Percentiles rank a stretch among this genome's conserved stretches.
Evolutionary conservation across 306 rosid genomes (phyloP).

Genomic region (Prinsepia uniflora): DNA sequence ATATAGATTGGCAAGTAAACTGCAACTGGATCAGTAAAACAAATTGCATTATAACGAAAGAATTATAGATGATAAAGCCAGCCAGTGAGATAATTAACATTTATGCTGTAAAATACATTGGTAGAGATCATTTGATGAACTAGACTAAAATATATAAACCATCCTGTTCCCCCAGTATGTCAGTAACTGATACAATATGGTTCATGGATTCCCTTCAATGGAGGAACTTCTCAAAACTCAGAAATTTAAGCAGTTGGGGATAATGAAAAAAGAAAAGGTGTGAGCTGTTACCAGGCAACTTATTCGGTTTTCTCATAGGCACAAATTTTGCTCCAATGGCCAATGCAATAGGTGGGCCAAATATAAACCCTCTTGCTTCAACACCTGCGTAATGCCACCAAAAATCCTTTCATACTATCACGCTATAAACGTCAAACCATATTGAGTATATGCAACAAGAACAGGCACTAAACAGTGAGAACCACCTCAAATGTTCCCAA

Average conservation of each 20-base stretch:
- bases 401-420: too few species aligned
- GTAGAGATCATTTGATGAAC: neutral
- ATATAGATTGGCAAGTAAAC: neutral
- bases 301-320: slow-evolving; percentile 96
- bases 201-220: neutral
- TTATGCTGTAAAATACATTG: neutral
- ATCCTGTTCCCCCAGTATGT: neutral
- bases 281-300: slow-evolving; percentile 74
- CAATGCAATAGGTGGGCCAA: slow-evolving; percentile 98
- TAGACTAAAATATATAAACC: neutral
- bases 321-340: slow-evolving; percentile 96
- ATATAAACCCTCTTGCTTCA: slow-evolving; percentile 97
- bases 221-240: neutral
- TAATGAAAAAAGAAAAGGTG: neutral
- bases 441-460: slow-evolving; percentile 12
- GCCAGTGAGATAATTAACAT: neutral
- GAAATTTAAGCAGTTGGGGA: neutral
- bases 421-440: neutral
- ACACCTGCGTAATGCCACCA: slow-evolving; percentile 42
- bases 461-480: slow-evolving; percentile 11
- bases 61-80: neutral
- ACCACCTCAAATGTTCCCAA: neutral
- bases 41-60: neutral
- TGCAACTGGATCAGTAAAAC: neutral
- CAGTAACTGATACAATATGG: neutral